Percentiles rank a stretch among this genome's conserved stretches.
Conservation (phyloP, 202 grass and related monocot genomes). For the Brachypodium distachyon region DNA sequence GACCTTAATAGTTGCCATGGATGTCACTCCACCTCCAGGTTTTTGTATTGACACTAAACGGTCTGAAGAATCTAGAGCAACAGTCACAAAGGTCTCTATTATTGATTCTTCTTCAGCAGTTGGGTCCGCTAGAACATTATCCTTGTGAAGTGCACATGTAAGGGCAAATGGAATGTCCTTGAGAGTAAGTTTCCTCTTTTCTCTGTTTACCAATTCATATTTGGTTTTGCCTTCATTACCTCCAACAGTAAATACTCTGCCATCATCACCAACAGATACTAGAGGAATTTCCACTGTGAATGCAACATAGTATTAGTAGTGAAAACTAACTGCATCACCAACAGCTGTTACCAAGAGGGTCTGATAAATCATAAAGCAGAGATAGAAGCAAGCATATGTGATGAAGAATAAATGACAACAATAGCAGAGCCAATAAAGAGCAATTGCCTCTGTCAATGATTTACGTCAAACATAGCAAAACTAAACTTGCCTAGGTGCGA, state of each 20-base stretch:
- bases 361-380: neutral
- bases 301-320: neutral
- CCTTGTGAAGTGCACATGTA: slow-evolving; percentile 67
- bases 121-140: slow-evolving; percentile 62
- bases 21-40: slow-evolving; percentile 52
- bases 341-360: neutral
- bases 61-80: slow-evolving; percentile 65
- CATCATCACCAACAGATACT: slow-evolving; percentile 91
- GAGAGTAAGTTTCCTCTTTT: slow-evolving; percentile 72
- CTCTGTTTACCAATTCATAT: slow-evolving; percentile 86
- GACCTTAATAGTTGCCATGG: slow-evolving; percentile 64
- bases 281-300: slow-evolving; percentile 85
- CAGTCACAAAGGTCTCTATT: slow-evolving; percentile 70
- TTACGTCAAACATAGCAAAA: slow-evolving; percentile 1
- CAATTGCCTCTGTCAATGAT: neutral
- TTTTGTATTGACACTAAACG: slow-evolving; percentile 69
- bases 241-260: slow-evolving; percentile 69
- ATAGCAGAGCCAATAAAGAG: neutral
- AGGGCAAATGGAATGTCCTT: slow-evolving; percentile 57
- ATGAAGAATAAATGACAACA: neutral
- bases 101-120: slow-evolving; percentile 83
- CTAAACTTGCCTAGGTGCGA: neutral
- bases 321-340: neutral
- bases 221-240: slow-evolving; percentile 55
- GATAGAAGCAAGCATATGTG: neutral